Percentiles rank a stretch among this genome's conserved stretches.
phyloP scores from a whole-genome alignment of 108 stramenopile genomes.

The Skeletonema costatum region DNA sequence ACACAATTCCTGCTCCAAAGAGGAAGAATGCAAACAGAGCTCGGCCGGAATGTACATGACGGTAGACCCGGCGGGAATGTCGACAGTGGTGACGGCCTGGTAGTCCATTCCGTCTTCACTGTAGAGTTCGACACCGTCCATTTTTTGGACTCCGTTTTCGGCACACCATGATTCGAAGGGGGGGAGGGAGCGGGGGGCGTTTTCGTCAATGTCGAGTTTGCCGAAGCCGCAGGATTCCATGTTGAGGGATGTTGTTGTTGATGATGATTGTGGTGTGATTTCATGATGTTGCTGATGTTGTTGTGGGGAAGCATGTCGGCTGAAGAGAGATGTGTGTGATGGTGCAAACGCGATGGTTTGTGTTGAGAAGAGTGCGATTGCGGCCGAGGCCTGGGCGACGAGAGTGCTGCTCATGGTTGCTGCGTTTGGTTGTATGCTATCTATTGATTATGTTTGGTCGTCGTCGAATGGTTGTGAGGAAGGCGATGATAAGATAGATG shows the following conservation, averaged over 20 bases:
- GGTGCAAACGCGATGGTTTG: conserved; percentile 1
- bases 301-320: background rate
- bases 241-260: background rate
- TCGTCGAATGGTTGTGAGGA: background rate
- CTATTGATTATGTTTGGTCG: background rate
- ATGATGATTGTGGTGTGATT: background rate
- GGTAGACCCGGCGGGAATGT: conserved; percentile 45
- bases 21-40: conserved; percentile 18
- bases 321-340: background rate
- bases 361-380: background rate
- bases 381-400: background rate
- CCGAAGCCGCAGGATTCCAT: background rate
- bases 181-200: conserved; percentile 26
- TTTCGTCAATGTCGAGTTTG: conserved; percentile 24
- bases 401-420: background rate
- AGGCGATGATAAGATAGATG: background rate
- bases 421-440: background rate
- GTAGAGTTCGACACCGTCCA: conserved; percentile 45
- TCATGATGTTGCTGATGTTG: background rate
- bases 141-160: conserved; percentile 38
- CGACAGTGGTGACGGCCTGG: conserved; percentile 37
- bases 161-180: conserved; percentile 41
- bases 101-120: conserved; percentile 42
- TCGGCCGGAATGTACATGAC: conserved; percentile 37
- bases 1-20: conserved; percentile 16